These are phyloP conservation scores for Aureobasidium sp. DNA, from an alignment of 2,329 filamentous ascomycete genomes.

Conservation along the genomic window DNA sequence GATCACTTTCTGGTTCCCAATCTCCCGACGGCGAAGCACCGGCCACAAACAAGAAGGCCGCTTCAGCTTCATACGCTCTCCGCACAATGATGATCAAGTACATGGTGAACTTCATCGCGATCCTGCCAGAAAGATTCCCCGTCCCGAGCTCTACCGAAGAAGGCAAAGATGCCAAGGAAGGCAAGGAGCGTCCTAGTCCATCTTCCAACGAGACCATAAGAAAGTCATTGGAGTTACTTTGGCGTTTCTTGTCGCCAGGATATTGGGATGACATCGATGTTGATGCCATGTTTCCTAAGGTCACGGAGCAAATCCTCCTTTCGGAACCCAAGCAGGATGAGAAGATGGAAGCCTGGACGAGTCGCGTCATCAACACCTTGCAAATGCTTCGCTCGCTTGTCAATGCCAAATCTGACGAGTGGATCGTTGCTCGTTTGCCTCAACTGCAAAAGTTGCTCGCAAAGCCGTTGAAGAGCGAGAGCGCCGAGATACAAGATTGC, in stretches of 20 bases:
- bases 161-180: constrained; percentile 46
- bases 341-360: constrained; percentile 65
- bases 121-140: constrained; percentile 76
- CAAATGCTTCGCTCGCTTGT: constrained; percentile 87
- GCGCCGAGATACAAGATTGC: constrained; percentile 88
- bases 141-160: constrained; percentile 53
- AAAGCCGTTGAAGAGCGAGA: constrained; percentile 80
- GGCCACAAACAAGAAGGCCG: constrained; percentile 25
- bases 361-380: constrained; percentile 85
- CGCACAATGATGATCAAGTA: constrained; percentile 87
- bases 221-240: constrained; percentile 73
- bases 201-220: constrained; percentile 68
- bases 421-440: constrained; percentile 73
- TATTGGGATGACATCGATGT: constrained; percentile 91
- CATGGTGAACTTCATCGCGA: constrained; percentile 88
- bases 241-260: constrained; percentile 75
- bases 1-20: constrained; percentile 25
- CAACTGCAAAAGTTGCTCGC: constrained; percentile 82
- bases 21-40: constrained; percentile 21
- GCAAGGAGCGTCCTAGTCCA: constrained; percentile 47
- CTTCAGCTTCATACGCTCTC: constrained; percentile 42
- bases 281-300: constrained; percentile 75
- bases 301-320: constrained; percentile 77
- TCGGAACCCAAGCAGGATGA: constrained; percentile 55
- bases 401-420: constrained; percentile 81